Percentiles rank a stretch among this genome's conserved stretches.
Evolutionary conservation across 208 protist species (phyloP).

Genomic region (Crithidia fasciculata): DNA sequence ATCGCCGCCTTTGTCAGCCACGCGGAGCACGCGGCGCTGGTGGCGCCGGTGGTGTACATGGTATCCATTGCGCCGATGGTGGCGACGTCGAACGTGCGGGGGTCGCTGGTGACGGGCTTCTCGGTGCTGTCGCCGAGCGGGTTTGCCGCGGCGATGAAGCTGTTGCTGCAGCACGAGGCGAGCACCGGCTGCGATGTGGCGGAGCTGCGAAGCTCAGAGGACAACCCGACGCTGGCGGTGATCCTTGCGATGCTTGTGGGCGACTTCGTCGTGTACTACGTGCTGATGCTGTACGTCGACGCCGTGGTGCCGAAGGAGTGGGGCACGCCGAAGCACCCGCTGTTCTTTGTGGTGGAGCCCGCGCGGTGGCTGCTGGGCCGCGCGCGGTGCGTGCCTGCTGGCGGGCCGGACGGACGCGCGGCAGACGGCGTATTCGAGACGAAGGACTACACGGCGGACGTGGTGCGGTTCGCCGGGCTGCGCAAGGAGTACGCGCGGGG

Average conservation of each 20-base stretch:
- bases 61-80: constrained; percentile 37
- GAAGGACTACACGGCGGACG: constrained; percentile 15
- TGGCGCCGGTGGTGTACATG: constrained; percentile 10
- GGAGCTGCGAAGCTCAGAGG: constrained; percentile 21
- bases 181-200: constrained; percentile 36
- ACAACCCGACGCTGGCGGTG: constrained; percentile 26
- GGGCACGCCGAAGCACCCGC: constrained; percentile 63
- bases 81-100: constrained; percentile 35
- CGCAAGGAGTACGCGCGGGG: constrained; percentile 55
- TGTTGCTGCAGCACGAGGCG: constrained; percentile 45
- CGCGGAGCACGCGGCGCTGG: constrained; percentile 7
- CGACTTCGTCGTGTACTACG: constrained; percentile 58
- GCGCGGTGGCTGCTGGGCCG: constrained; percentile 14
- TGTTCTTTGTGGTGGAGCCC: constrained; percentile 66
- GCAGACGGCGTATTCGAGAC: constrained; percentile 49
- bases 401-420: constrained; percentile 29
- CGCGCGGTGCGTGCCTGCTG: constrained; percentile 8
- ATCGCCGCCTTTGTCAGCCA: constrained; percentile 65
- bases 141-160: constrained; percentile 39
- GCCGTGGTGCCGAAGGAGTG: constrained; percentile 54
- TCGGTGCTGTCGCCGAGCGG: constrained; percentile 50
- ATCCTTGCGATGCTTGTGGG: constrained; percentile 38
- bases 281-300: constrained; percentile 72
- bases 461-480: constrained; percentile 35
- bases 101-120: constrained; percentile 20